Conservation (phyloP, 116 monocot species). For the Iris pallida region DNA sequence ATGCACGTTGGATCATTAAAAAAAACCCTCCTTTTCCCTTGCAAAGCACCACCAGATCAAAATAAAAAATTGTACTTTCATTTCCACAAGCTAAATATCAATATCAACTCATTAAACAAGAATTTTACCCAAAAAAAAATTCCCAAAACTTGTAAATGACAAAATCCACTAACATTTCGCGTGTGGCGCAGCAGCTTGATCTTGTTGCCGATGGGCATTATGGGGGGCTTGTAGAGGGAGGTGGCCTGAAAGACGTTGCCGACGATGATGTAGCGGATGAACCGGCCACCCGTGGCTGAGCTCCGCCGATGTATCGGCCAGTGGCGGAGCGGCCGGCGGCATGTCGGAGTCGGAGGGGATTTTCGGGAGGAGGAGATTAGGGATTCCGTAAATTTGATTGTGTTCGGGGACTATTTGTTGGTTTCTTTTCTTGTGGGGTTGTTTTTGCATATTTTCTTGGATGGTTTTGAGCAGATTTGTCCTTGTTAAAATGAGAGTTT, state of each 20-base stretch:
- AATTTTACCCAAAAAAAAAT: neutral
- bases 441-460: too few species aligned
- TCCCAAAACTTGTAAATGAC: neutral
- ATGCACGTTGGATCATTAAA: too few species aligned
- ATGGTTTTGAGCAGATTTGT: too few species aligned
- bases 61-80: constrained; percentile 17
- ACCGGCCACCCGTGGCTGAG: constrained; percentile 52
- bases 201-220: constrained; percentile 64
- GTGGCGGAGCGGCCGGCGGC: neutral
- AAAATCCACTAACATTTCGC: constrained; percentile 44
- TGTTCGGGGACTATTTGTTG: too few species aligned
- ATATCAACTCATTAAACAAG: constrained; percentile 14
- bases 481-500: too few species aligned
- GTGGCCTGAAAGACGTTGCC: constrained; percentile 64
- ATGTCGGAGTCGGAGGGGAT: too few species aligned
- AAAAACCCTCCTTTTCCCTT: too few species aligned
- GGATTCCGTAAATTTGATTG: too few species aligned
- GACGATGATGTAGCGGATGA: constrained; percentile 56
- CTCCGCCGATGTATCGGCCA: constrained; percentile 33
- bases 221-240: constrained; percentile 54
- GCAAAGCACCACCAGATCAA: neutral
- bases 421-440: too few species aligned
- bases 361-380: too few species aligned
- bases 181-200: too few species aligned
- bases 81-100: constrained; percentile 50